Evolutionary conservation across 1,284 basidiomycete species (phyloP), one percentile per base, ranked within the genome.

Genomic region (Irpex sp.): DNA sequence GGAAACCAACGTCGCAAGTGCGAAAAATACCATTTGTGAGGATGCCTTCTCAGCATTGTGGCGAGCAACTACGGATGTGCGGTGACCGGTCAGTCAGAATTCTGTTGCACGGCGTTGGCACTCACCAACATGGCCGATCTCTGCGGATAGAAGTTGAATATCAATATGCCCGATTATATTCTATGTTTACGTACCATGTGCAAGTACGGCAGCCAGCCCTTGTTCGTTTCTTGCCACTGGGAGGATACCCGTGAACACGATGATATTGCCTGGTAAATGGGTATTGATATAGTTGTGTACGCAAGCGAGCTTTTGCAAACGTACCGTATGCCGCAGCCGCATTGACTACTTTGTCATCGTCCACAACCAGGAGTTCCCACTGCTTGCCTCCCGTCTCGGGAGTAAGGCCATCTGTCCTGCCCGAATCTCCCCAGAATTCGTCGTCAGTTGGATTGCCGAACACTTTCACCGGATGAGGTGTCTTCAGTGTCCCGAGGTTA

Each of bases 181-280:
- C 4, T 34, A 61, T 15, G 21, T 17, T 6, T n/a, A 74, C 82
- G 57, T 66, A 89, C 94, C 94, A 75, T 98, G 96, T 1, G 93
- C 87, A 2, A 98, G 78, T 1, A 98, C 89, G 5, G 91, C 91
- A 1, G 96, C 94, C 0, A 98, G 77, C 0, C 94, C 95, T 66
- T 91, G 84, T 67, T 95, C 91, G 66, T 94, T 88, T 65, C 79
- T 79, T 57, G 88, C 89, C 4, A 97, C 78, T 0, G 93, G 94
- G 6, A 98, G 75, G 57, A 98, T 94, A 0, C 96, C 96, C 0
- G 92, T 95, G 26, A 94, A 97, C 2, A 98, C 92, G 59, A 96
- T 86, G 66, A 97, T 91, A 68, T 87, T 87, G 3, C 89, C 88
- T 81, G 65, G 44, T 21, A 51, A 26, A 52, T n/a, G 31, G 11